phyloP scores from a whole-genome alignment of 352 stramenopile genomes.

The Globisporangium acanthophoron region DNA sequence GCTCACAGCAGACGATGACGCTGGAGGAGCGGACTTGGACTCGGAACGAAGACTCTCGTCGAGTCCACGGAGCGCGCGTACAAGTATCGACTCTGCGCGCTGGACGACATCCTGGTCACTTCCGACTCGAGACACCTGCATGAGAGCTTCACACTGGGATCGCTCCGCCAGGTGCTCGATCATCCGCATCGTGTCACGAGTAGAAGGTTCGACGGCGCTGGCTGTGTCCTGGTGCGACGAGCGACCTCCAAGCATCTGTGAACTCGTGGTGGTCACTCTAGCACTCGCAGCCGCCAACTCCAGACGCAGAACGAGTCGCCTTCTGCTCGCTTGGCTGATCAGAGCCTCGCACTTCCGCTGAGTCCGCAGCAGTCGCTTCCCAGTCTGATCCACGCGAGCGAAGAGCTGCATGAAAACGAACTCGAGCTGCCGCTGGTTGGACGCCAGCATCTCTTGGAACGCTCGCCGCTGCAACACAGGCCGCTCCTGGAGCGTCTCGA shows the following conservation, averaged over 20 bases:
- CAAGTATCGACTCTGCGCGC: background rate
- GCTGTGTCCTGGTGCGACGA: background rate
- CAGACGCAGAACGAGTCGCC: background rate
- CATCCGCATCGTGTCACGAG: background rate
- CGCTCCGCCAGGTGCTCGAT: background rate
- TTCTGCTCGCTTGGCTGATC: background rate
- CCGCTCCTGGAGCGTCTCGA: constrained; percentile 39
- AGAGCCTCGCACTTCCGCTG: constrained; percentile 6
- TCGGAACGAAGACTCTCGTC: background rate
- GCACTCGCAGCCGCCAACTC: background rate
- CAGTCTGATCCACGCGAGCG: constrained; percentile 3
- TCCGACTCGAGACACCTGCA: background rate
- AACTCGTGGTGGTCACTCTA: too few relatives aligned
- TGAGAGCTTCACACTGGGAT: background rate
- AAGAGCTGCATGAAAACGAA: constrained; percentile 20
- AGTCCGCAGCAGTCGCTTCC: constrained; percentile 3
- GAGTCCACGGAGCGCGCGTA: background rate
- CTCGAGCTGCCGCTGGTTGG: constrained; percentile 27
- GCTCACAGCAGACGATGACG: background rate
- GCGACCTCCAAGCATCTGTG: background rate
- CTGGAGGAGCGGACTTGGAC: background rate
- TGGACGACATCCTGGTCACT: background rate
- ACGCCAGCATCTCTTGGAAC: constrained; percentile 34
- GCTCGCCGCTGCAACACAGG: constrained; percentile 31
- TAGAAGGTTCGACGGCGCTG: background rate